A percentile compares a stretch with the other conserved stretches of the same genome.
phyloP scores from a whole-genome alignment of 371 early-diverging fungal genomes.

The Zychaea mexicana region DNA sequence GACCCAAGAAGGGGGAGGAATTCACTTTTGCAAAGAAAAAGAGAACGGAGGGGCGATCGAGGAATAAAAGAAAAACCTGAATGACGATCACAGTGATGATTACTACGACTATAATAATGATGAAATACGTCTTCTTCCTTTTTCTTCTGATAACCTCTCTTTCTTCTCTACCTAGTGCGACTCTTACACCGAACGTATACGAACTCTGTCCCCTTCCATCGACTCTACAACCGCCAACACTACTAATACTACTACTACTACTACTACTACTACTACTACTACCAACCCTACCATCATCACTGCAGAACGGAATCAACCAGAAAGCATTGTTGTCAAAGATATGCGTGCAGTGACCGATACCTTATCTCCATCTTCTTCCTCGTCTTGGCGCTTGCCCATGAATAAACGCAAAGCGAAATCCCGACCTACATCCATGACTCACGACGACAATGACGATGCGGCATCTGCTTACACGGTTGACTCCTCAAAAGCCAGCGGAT shows the following conservation, averaged over 20 bases:
- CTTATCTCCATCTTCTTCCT: background rate
- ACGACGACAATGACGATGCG: slow-evolving; percentile 5
- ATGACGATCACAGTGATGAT: background rate
- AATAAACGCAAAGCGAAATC: slow-evolving; percentile 5
- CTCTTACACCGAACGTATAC: slow-evolving; percentile 19
- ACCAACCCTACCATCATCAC: background rate
- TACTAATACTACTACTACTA: background rate
- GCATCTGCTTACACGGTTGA: slow-evolving; percentile 13
- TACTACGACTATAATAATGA: background rate
- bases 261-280: too few relatives aligned
- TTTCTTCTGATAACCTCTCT: slow-evolving; percentile 1
- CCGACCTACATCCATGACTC: slow-evolving; percentile 7
- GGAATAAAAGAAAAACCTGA: background rate
- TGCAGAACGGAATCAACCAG: slow-evolving; percentile 10
- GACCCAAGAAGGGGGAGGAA: background rate
- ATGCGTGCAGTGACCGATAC: background rate
- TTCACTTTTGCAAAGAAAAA: background rate
- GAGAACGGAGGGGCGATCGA: background rate
- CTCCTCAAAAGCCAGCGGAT: slow-evolving; percentile 12
- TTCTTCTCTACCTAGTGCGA: slow-evolving; percentile 12
- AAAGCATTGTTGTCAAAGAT: background rate
- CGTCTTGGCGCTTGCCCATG: slow-evolving; percentile 12
- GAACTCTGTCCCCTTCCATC: background rate
- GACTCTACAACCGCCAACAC: background rate
- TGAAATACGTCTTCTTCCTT: background rate